These are phyloP conservation scores for Tuber melanosporum DNA, from an alignment of 495 filamentous ascomycete genomes.

Conservation along the genomic window DNA sequence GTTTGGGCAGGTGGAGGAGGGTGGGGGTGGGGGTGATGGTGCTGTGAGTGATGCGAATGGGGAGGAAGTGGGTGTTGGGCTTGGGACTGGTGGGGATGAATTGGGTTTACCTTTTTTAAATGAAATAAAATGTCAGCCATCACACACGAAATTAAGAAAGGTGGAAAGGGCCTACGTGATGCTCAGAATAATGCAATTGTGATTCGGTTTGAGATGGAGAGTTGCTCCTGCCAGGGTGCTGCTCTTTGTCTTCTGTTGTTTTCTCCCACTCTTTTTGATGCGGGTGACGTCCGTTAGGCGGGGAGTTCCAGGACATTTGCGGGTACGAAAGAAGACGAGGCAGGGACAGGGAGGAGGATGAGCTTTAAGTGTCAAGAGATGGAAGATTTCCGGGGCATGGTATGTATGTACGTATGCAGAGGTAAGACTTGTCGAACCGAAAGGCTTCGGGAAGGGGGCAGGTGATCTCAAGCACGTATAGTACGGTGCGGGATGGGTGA, in stretches of 20 bases:
- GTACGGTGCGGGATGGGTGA: slow-evolving; percentile 23
- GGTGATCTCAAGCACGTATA: slow-evolving; percentile 25
- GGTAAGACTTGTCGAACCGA: slow-evolving; percentile 34
- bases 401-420: slow-evolving; percentile 25
- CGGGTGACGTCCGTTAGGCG: slow-evolving; percentile 34
- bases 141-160: neutral
- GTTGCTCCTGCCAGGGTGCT: slow-evolving; percentile 22
- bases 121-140: slow-evolving; percentile 13
- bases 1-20: slow-evolving; percentile 15
- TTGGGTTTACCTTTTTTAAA: neutral
- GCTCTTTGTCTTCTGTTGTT: slow-evolving; percentile 30
- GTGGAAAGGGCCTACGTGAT: neutral
- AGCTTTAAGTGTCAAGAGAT: slow-evolving; percentile 35
- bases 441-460: slow-evolving; percentile 30
- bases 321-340: slow-evolving; percentile 27
- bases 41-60: slow-evolving; percentile 21
- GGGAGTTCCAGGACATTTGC: slow-evolving; percentile 39
- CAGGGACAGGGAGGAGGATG: slow-evolving; percentile 23
- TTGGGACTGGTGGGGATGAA: slow-evolving; percentile 21
- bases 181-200: slow-evolving; percentile 5
- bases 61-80: slow-evolving; percentile 15
- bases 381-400: slow-evolving; percentile 33
- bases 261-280: slow-evolving; percentile 35
- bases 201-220: slow-evolving; percentile 2
- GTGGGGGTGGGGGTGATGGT: slow-evolving; percentile 23